These are phyloP conservation scores for Colletotrichum euphorbiae DNA, from an alignment of 2,329 filamentous ascomycete genomes.

Conservation along the genomic window DNA sequence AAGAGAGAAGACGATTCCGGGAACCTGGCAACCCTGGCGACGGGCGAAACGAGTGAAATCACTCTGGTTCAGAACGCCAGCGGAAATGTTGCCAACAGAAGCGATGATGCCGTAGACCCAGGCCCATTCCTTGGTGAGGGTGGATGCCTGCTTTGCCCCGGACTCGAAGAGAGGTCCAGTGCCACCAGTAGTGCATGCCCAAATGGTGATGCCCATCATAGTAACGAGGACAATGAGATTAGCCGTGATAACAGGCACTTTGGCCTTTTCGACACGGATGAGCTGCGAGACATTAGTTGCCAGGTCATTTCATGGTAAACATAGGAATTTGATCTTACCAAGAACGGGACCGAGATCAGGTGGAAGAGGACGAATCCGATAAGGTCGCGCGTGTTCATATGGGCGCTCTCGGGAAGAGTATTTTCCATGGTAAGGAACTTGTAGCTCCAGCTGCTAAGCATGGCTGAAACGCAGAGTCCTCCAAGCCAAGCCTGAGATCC, in stretches of 20 bases:
- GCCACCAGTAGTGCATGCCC: slow-evolving; percentile 56
- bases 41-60: slow-evolving; percentile 47
- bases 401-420: slow-evolving; percentile 54
- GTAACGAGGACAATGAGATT: slow-evolving; percentile 56
- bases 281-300: slow-evolving; percentile 34
- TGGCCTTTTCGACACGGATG: slow-evolving; percentile 62
- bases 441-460: slow-evolving; percentile 60
- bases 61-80: slow-evolving; percentile 47
- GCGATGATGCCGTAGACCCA: slow-evolving; percentile 49
- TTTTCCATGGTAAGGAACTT: slow-evolving; percentile 58
- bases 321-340: slow-evolving; percentile 44
- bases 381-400: slow-evolving; percentile 55
- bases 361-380: slow-evolving; percentile 65
- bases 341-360: slow-evolving; percentile 59
- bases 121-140: slow-evolving; percentile 44
- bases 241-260: slow-evolving; percentile 57
- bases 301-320: not conserved
- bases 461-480: slow-evolving; percentile 46
- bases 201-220: slow-evolving; percentile 62
- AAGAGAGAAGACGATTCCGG: slow-evolving; percentile 45
- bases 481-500: slow-evolving; percentile 49
- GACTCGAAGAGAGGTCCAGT: slow-evolving; percentile 57
- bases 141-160: slow-evolving; percentile 39
- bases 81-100: slow-evolving; percentile 45
- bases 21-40: slow-evolving; percentile 41